Base-by-base conservation (phyloP, 1,284 basidiomycete species). In the Moesziomyces parantarcticus region DNA sequence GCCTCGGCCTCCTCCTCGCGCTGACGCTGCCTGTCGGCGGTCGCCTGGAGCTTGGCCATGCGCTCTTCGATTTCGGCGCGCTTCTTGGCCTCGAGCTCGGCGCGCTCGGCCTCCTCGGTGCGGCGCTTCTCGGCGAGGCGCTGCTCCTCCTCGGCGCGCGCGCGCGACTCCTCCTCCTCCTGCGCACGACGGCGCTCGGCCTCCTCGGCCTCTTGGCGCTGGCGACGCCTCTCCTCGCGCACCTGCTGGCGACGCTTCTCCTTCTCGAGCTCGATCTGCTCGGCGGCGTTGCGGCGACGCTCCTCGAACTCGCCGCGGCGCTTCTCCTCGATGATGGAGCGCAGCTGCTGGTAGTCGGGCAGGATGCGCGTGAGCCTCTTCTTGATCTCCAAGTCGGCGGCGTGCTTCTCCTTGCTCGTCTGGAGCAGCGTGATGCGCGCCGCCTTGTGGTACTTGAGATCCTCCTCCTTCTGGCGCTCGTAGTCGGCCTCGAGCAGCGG, bases 401-500 rank as follows among this genome's bases (percentile, higher is more conserved):
- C 85, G 83, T 97, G 92, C 48, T 89, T 87, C 39, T 87, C 83
- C 62, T 87, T 87, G 10, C 90, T 87, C 3, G 87, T 85, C 71
- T 92, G 89, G 36, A 90, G 84, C 34, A 77, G 64, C 22, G 76
- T 77, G 42, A 67, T 71, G 40, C 76, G 77, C n/a, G 81, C 81
- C 20, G 90, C 89, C 5, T 88, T 84, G 54, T 87, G 87, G 77
- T 92, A 90, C 36, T 90, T 85, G 1, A 85, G 84, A 58, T 92
- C 89, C 84, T 92, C 92, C 1, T 89, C 89, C 50, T 87, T 86
- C 84, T 99, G 96, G 1, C 87, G 85, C 65, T 92, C 91, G 84
- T 98, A 99, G 85, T 98, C 96, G 74, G 92, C 87, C 1, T 88
- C 88, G 43, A 98, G 88, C 18, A 98, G 87, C 0, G 94, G 92